Evolutionary conservation across 2,329 filamentous ascomycete genomes (phyloP), one percentile per base, ranked within the genome.

Genomic region (Sporothrix euskadiensis): DNA sequence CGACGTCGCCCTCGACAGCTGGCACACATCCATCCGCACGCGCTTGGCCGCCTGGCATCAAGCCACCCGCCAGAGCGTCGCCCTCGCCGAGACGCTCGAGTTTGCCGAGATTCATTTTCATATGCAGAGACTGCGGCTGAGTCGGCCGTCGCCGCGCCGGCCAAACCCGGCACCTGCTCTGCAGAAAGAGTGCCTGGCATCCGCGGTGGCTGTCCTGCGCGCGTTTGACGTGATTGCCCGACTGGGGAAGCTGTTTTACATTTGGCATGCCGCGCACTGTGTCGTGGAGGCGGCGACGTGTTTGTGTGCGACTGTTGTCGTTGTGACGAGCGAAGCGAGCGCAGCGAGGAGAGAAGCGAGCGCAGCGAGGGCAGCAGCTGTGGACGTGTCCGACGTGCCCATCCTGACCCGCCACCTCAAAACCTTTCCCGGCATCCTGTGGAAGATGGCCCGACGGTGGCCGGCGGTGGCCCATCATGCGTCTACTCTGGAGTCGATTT

Each of bases 381-480:
- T 52, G 30, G n/a, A 30, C 6, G 19, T 19, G 16, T 39, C 49
- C 3, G 69, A 61, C 39, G 69, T 59, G 3, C 69, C 69, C 52
- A 59, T 71, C 22, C 19, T 71, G 54, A 44, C 52, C 1, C 69
- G 69, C 12, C 69, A 71, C 41, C 56, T 71, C 32, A 57, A 47
- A 26, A 57, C 57, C 2, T 71, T 71, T 9, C 69, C 69, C 26
- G 56, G 69, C 35, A 71, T 63, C 22, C 69, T 71, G 32, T 59
- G 69, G 69, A 71, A 71, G 56, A 61, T 71, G 14, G 49, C 69
- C 22, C 69, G 69, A 26, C 69, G 69, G 22, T 71, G 69, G 69
- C 69, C 69, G 19, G 69, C 69, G 2, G 41, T 71, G 14, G 26
- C 54, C 6, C 69, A 61, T 35, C 69, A 71, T 6, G 69, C 69